phyloP scores from a whole-genome alignment of 192 early-diverging fungal species.

The Endogone sp. region DNA sequence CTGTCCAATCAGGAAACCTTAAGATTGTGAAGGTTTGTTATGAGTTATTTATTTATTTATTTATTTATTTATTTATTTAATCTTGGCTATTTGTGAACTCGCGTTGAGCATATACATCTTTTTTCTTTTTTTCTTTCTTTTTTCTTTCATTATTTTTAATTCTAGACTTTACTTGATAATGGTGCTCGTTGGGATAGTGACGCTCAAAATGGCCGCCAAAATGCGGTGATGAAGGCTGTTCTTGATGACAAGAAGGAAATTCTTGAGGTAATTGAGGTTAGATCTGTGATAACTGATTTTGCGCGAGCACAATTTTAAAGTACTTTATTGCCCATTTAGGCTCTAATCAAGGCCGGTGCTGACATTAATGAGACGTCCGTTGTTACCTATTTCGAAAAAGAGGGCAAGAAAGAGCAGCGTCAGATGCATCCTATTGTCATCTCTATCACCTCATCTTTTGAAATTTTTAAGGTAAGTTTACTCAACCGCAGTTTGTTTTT shows the following conservation, averaged over 20 bases:
- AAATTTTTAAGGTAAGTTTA: conserved; percentile 5
- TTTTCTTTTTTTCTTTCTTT: no score
- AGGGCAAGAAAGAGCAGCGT: background rate
- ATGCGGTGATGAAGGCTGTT: conserved; percentile 37
- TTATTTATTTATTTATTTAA: background rate
- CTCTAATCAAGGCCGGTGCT: background rate
- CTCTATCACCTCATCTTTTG: background rate
- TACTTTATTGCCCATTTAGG: background rate
- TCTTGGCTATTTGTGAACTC: background rate
- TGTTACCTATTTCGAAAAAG: background rate
- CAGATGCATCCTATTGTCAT: background rate
- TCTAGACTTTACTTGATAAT: conserved; percentile 5
- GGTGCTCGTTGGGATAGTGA: conserved; percentile 25
- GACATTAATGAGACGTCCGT: background rate
- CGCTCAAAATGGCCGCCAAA: conserved; percentile 11
- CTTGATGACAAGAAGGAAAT: background rate
- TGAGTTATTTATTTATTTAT: background rate
- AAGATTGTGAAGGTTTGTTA: conserved; percentile 1
- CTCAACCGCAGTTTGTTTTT: background rate
- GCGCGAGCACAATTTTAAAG: background rate
- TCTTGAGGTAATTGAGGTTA: conserved; percentile 5
- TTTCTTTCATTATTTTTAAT: no score
- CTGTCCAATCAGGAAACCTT: conserved; percentile 3
- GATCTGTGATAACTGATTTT: background rate
- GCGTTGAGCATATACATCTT: background rate